Evolutionary conservation across 352 stramenopile species (phyloP).

Genomic region (Aphanomyces euteiches): DNA sequence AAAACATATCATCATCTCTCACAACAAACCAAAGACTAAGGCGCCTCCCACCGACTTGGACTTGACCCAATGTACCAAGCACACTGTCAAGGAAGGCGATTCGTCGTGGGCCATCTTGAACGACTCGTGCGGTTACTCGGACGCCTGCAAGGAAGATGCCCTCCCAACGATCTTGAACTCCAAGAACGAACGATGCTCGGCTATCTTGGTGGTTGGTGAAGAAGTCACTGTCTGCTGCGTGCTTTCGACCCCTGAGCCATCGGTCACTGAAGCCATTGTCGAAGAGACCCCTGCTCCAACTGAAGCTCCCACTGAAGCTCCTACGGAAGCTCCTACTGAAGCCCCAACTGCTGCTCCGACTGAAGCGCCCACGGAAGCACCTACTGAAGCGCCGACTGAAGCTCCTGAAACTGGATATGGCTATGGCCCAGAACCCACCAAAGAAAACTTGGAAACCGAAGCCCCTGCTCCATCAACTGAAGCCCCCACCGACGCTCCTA

Average conservation of each 20-base stretch:
- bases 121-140: constrained; percentile 3
- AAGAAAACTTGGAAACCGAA: not conserved
- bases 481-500: too few relatives aligned
- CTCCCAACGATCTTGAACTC: constrained; percentile 1
- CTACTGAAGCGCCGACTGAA: not conserved
- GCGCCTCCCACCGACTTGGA: not conserved
- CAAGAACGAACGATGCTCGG: constrained; percentile 7
- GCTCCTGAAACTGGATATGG: not conserved
- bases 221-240: constrained; percentile 12
- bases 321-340: not conserved
- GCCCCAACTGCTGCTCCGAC: not conserved
- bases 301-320: too few relatives aligned
- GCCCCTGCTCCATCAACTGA: not conserved
- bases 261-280: not conserved
- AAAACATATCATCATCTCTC: constrained; percentile 5
- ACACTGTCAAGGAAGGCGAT: not conserved
- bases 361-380: not conserved
- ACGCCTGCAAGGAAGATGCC: constrained; percentile 8
- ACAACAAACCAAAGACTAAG: constrained; percentile 14
- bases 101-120: constrained; percentile 10
- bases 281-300: too few relatives aligned
- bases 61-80: not conserved
- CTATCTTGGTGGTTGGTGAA: not conserved
- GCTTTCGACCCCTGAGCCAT: too few relatives aligned
- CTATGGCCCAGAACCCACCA: not conserved